Conservation (phyloP, 2,329 filamentous ascomycete species). For the Ceratocystis colombiana region DNA sequence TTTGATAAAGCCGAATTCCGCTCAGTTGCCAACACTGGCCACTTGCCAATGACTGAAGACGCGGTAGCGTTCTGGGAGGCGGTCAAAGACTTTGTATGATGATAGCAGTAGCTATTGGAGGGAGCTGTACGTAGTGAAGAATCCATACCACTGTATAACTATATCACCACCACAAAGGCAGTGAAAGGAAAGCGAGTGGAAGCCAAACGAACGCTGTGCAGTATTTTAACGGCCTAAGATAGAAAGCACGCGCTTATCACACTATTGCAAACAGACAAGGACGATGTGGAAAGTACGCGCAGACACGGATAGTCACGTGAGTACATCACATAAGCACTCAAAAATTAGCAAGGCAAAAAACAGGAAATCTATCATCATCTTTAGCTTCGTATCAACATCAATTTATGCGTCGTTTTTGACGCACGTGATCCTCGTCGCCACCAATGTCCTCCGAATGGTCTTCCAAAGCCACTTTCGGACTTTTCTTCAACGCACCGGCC, state of each 20-base stretch:
- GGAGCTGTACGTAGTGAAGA: slow-evolving; percentile 1
- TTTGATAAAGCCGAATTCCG: slow-evolving; percentile 47
- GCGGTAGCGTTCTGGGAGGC: slow-evolving; percentile 57
- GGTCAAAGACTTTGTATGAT: slow-evolving; percentile 48
- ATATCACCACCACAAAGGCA: background rate
- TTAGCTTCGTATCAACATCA: slow-evolving; percentile 6
- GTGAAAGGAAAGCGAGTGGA: background rate
- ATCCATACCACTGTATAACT: background rate
- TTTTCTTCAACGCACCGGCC: slow-evolving; percentile 2
- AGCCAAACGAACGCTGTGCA: background rate
- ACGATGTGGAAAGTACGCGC: no score
- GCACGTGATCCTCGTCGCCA: slow-evolving; percentile 1
- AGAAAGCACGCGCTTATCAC: no score
- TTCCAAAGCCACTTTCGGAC: background rate
- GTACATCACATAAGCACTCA: slow-evolving; percentile 5
- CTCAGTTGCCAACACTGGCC: slow-evolving; percentile 60
- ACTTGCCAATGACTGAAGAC: slow-evolving; percentile 75
- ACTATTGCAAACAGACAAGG: background rate
- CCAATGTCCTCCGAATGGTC: background rate
- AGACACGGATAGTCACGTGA: background rate
- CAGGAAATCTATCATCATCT: background rate
- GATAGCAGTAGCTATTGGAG: background rate
- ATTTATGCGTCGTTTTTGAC: slow-evolving; percentile 4
- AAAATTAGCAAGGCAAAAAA: background rate
- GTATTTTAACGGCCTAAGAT: background rate